Evolutionary conservation across 495 filamentous ascomycete genomes (phyloP).

Genomic region (Penicillium riverlandense): DNA sequence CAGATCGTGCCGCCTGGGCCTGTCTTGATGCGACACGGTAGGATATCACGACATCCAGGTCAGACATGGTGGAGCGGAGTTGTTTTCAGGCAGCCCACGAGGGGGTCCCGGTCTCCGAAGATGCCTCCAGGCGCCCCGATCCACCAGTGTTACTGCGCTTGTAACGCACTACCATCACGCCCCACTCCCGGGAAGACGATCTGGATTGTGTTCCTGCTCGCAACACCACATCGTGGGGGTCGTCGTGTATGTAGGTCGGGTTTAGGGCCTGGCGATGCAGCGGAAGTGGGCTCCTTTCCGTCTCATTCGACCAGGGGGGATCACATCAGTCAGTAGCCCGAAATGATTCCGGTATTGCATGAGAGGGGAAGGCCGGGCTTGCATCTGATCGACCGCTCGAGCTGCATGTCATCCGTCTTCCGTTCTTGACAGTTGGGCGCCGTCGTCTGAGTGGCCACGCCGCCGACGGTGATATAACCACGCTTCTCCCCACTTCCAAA

Average conservation of each 20-base stretch:
- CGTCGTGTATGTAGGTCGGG: too few relatives aligned
- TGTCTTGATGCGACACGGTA: too few relatives aligned
- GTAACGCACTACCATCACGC: slow-evolving; percentile 2
- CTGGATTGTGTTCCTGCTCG: slow-evolving; percentile 3
- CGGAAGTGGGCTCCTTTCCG: too few relatives aligned
- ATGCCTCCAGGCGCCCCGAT: not conserved
- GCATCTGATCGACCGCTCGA: slow-evolving; percentile 12
- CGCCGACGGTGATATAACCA: slow-evolving; percentile 4
- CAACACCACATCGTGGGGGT: too few relatives aligned
- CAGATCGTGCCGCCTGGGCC: slow-evolving; percentile 11
- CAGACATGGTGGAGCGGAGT: too few relatives aligned
- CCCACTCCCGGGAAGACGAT: slow-evolving; percentile 1
- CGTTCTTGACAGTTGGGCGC: too few relatives aligned
- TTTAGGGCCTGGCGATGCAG: too few relatives aligned
- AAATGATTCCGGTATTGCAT: not conserved
- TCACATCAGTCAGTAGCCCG: not conserved
- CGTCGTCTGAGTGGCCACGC: too few relatives aligned
- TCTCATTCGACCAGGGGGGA: too few relatives aligned
- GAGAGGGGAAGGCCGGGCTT: slow-evolving; percentile 8
- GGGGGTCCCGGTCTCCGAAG: too few relatives aligned
- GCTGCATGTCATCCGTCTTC: slow-evolving; percentile 19
- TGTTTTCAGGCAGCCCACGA: too few relatives aligned
- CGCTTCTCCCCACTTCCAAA: slow-evolving; percentile 16
- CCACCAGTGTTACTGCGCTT: slow-evolving; percentile 4
- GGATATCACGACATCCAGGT: too few relatives aligned